Evolutionary conservation across 2,329 filamentous ascomycete species (phyloP).

Genomic region (Fusarium gaditjirri): DNA sequence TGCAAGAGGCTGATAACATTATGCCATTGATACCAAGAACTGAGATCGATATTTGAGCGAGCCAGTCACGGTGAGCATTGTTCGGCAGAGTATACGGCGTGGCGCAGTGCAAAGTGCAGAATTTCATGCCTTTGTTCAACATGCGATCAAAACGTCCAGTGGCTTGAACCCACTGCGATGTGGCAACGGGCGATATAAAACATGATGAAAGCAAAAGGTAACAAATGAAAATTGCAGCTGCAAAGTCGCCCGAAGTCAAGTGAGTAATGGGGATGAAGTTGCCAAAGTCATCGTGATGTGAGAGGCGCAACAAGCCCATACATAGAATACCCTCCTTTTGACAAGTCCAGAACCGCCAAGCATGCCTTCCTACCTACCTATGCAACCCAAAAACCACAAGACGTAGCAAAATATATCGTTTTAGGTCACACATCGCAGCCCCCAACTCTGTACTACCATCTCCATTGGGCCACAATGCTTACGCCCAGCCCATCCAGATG

Average conservation of each 20-base stretch:
- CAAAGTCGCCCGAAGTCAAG: rapidly evolving
- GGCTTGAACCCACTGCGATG: rapidly evolving
- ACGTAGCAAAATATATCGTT: neutral
- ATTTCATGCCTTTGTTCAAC: neutral
- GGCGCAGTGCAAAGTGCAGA: neutral
- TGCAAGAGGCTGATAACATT: neutral
- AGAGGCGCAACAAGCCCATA: neutral
- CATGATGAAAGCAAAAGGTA: rapidly evolving
- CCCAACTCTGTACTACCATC: neutral
- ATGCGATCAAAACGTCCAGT: rapidly evolving
- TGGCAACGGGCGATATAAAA: neutral
- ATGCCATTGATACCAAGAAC: neutral
- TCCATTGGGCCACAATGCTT: neutral
- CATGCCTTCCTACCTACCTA: neutral
- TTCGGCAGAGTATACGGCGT: too few relatives aligned
- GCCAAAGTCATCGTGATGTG: neutral
- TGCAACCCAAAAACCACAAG: neutral
- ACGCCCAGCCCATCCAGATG: neutral
- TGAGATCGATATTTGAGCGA: rapidly evolving
- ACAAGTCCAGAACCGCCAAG: neutral
- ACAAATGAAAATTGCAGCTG: neutral
- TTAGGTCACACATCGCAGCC: neutral
- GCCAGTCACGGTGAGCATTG: rapidly evolving
- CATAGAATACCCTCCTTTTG: neutral
- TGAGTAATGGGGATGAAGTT: rapidly evolving